A percentile compares a stretch with the other conserved stretches of the same genome.
These are phyloP conservation scores for Colletotrichum limetticola DNA, from an alignment of 2,329 filamentous ascomycete species.

Conservation along the genomic window DNA sequence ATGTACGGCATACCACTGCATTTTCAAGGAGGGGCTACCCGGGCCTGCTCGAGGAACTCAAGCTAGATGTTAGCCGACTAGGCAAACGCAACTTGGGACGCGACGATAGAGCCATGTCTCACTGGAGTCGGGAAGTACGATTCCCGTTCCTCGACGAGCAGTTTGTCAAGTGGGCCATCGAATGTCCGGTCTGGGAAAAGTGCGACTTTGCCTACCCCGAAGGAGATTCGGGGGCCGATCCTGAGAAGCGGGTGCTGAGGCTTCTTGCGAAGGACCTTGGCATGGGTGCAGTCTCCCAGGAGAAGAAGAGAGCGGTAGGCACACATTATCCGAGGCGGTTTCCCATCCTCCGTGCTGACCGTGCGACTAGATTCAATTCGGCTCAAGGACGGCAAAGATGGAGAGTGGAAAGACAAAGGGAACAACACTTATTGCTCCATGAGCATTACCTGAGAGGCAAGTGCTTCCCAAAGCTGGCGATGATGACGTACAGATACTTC, in stretches of 20 bases:
- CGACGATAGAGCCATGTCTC: conserved; percentile 89
- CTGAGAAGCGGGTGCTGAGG: conserved; percentile 84
- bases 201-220: conserved; percentile 73
- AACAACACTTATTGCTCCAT: conserved; percentile 66
- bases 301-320: conserved; percentile 92
- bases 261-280: conserved; percentile 80
- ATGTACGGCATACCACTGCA: conserved; percentile 83
- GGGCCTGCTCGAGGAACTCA: conserved; percentile 83
- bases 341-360: no score
- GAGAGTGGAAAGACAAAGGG: conserved; percentile 76
- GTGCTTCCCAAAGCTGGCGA: conserved; percentile 50
- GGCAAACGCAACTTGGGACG: conserved; percentile 95
- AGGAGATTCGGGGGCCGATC: conserved; percentile 64
- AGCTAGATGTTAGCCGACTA: conserved; percentile 85
- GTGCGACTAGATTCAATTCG: conserved; percentile 78
- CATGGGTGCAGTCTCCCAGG: conserved; percentile 76
- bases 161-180: conserved; percentile 84
- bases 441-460: conserved; percentile 37
- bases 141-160: conserved; percentile 93
- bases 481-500: conserved; percentile 85
- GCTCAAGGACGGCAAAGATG: conserved; percentile 86
- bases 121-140: conserved; percentile 89
- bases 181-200: conserved; percentile 81
- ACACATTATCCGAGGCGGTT: no score
- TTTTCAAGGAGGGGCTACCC: conserved; percentile 75